phyloP scores from a whole-genome alignment of 75 land plant species.

The Cupressus sempervirens region DNA sequence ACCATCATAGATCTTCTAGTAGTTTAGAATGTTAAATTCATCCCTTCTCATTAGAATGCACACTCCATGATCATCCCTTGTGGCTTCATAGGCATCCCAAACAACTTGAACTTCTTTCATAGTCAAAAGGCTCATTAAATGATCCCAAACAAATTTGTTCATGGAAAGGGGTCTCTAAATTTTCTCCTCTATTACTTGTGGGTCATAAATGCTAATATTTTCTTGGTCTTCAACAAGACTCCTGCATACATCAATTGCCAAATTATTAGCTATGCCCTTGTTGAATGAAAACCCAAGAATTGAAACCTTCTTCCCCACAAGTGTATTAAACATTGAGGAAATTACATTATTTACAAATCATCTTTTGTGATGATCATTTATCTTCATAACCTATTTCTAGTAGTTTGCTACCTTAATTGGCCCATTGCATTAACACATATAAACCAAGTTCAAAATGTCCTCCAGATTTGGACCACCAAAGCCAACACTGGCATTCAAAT shows the following conservation, averaged over 20 bases:
- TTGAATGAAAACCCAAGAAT: conserved; percentile 45
- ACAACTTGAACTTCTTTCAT: conserved; percentile 43
- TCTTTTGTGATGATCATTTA: conserved; percentile 57
- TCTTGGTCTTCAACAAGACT: conserved; percentile 76
- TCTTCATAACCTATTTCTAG: conserved; percentile 62
- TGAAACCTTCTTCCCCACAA: conserved; percentile 47
- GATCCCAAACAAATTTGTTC: no score
- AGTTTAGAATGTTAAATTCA: conserved; percentile 68
- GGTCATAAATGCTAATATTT: no score
- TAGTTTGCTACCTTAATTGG: conserved; percentile 64
- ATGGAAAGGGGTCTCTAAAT: no score
- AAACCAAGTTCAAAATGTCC: conserved; percentile 62
- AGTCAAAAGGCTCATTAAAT: conserved; percentile 28
- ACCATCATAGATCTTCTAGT: conserved; percentile 52
- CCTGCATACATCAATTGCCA: conserved; percentile 76
- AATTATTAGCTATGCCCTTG: conserved; percentile 59
- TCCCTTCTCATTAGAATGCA: conserved; percentile 60
- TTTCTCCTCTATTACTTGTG: no score
- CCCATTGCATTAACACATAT: conserved; percentile 75
- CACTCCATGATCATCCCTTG: no score
- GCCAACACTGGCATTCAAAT: conserved; percentile 34
- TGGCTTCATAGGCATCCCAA: conserved; percentile 52
- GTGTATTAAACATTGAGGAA: conserved; percentile 58
- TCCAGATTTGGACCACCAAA: conserved; percentile 56
- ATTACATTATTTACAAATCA: conserved; percentile 48